Percentiles rank a stretch among this genome's conserved stretches.
phyloP scores from a whole-genome alignment of 1,139 yeast genomes.

The Kodamaea sp. region DNA sequence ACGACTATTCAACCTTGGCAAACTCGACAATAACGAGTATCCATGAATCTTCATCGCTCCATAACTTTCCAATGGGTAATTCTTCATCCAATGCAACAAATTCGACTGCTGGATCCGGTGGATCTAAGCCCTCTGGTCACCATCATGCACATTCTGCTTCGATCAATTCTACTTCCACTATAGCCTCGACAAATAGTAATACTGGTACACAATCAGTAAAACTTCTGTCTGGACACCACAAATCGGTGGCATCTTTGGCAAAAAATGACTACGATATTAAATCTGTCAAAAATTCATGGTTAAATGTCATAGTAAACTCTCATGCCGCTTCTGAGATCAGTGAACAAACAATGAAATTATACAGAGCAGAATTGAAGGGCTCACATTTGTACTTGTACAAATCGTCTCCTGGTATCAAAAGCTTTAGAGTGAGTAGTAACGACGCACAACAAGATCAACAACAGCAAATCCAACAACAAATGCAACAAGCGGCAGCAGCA shows the following conservation, averaged over 20 bases:
- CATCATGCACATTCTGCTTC: slow-evolving; percentile 4
- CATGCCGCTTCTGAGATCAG: slow-evolving; percentile 31
- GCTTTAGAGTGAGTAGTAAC: slow-evolving; percentile 27
- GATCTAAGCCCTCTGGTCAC: too few species aligned
- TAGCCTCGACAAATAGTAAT: too few species aligned
- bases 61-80: slow-evolving; percentile 1
- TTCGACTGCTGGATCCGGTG: too few species aligned
- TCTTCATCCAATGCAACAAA: background rate
- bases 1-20: slow-evolving; percentile 14
- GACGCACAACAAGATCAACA: slow-evolving; percentile 5
- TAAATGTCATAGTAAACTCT: slow-evolving; percentile 39
- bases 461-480: slow-evolving; percentile 2
- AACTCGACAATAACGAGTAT: slow-evolving; percentile 8
- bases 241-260: slow-evolving; percentile 20
- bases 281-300: slow-evolving; percentile 38
- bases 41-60: slow-evolving; percentile 8
- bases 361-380: slow-evolving; percentile 64
- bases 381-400: slow-evolving; percentile 55
- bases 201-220: too few species aligned
- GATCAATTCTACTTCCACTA: slow-evolving; percentile 6
- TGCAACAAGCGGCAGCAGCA: background rate
- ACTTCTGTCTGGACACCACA: slow-evolving; percentile 1
- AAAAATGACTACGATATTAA: slow-evolving; percentile 34
- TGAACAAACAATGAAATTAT: slow-evolving; percentile 43
- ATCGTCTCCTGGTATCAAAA: slow-evolving; percentile 48